Evolutionary conservation across 2,329 filamentous ascomycete genomes (phyloP).

Genomic region (Lachnum nothofagi): DNA sequence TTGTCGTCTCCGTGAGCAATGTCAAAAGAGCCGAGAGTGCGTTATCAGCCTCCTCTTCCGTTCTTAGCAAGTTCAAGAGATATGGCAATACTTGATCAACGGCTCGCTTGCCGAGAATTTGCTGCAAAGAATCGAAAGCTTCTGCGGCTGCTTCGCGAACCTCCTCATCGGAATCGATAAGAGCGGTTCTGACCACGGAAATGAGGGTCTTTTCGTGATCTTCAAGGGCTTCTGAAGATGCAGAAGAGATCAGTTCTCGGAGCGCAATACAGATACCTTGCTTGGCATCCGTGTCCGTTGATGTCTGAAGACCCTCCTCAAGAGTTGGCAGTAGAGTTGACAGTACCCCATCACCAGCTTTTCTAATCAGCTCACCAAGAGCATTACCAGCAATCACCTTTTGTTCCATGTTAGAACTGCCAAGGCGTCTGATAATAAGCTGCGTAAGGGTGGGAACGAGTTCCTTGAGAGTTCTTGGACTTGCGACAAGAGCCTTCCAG

Average conservation of each 20-base stretch:
- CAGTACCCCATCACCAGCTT: constrained; percentile 89
- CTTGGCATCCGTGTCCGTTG: constrained; percentile 85
- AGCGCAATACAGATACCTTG: constrained; percentile 97
- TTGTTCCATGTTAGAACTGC: constrained; percentile 95
- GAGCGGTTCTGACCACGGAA: constrained; percentile 83
- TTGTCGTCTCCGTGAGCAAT: constrained; percentile 83
- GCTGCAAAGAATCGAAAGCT: constrained; percentile 91
- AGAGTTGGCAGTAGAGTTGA: constrained; percentile 83
- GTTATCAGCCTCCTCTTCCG: constrained; percentile 82
- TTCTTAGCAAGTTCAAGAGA: constrained; percentile 82
- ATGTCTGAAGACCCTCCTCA: constrained; percentile 82
- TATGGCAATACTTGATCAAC: constrained; percentile 93
- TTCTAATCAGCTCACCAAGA: constrained; percentile 91
- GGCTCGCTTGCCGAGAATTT: constrained; percentile 86
- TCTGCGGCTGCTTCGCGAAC: constrained; percentile 95
- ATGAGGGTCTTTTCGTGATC: constrained; percentile 94
- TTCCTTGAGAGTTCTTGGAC: constrained; percentile 87
- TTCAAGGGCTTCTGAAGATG: constrained; percentile 80
- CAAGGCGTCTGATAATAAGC: constrained; percentile 86
- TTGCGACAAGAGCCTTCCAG: constrained; percentile 95
- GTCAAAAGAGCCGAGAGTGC: constrained; percentile 89
- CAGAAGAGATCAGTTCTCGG: constrained; percentile 85
- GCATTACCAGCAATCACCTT: constrained; percentile 98
- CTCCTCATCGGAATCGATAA: constrained; percentile 83
- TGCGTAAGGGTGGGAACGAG: constrained; percentile 91